Evolutionary conservation across 495 filamentous ascomycete species (phyloP).

Genomic region (Cercophora scortea): DNA sequence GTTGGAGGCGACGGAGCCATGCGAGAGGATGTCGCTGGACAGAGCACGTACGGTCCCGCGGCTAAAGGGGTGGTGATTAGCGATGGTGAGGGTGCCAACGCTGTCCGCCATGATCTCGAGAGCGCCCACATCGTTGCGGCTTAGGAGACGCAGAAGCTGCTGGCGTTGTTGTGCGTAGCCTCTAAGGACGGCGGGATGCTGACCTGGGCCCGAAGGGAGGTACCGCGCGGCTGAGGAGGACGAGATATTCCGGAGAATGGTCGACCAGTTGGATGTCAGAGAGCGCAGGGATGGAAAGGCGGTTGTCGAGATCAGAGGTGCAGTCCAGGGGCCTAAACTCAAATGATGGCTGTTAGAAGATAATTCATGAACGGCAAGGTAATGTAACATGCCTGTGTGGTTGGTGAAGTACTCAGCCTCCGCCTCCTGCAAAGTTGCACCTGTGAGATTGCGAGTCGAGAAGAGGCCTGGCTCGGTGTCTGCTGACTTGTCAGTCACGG

Average conservation of each 20-base stretch:
- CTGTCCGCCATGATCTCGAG: constrained; percentile 28
- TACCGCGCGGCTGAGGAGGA: constrained; percentile 7
- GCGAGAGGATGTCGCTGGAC: constrained; percentile 19
- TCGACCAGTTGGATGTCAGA: constrained; percentile 2
- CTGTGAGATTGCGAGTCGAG: constrained; percentile 25
- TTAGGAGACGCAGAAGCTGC: constrained; percentile 17
- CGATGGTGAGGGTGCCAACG: constrained; percentile 25
- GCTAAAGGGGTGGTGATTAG: constrained; percentile 24
- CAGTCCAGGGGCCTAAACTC: constrained; percentile 3
- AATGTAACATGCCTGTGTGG: constrained; percentile 18
- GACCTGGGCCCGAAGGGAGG: constrained; percentile 18
- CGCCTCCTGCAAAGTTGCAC: constrained; percentile 15
- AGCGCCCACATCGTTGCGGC: constrained; percentile 4
- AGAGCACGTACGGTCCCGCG: constrained; percentile 31
- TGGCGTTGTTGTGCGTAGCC: constrained; percentile 33
- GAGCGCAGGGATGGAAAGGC: constrained; percentile 10
- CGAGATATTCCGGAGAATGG: constrained; percentile 20
- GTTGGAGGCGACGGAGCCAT: constrained; percentile 18
- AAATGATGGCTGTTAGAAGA: neutral
- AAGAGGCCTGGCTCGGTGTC: constrained; percentile 27
- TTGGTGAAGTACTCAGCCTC: constrained; percentile 24
- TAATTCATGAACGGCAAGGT: neutral
- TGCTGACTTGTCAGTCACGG: constrained; percentile 8
- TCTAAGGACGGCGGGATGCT: constrained; percentile 27
- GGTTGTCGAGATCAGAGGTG: constrained; percentile 17